Conservation (phyloP, 1,139 yeast species). For the Magnusiomyces suaveolens region DNA sequence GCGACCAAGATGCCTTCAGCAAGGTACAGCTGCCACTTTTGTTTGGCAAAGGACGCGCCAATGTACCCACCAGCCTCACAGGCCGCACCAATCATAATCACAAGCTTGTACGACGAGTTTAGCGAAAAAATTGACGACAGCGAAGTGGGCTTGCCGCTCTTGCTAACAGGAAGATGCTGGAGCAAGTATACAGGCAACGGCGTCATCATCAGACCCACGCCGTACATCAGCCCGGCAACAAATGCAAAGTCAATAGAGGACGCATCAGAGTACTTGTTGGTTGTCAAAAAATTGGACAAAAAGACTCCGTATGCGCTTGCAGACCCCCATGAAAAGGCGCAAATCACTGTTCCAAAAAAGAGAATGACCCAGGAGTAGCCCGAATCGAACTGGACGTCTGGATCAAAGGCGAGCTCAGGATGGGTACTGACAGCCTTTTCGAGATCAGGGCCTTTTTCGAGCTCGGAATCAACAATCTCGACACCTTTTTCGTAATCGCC, state of each 20-base stretch:
- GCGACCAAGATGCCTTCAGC: constrained; percentile 65
- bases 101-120: constrained; percentile 32
- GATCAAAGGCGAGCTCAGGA: too few relatives aligned
- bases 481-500: too few relatives aligned
- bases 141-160: neutral
- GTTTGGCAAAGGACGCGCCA: constrained; percentile 54
- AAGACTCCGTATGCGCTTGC: constrained; percentile 64
- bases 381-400: constrained; percentile 45
- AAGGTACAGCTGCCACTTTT: constrained; percentile 51
- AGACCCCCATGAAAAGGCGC: constrained; percentile 64
- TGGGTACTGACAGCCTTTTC: too few relatives aligned
- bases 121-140: neutral
- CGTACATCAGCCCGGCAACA: constrained; percentile 57
- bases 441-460: too few relatives aligned
- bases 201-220: constrained; percentile 48
- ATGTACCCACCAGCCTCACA: constrained; percentile 50
- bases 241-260: constrained; percentile 52
- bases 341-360: constrained; percentile 43
- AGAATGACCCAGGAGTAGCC: constrained; percentile 68
- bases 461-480: too few relatives aligned
- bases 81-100: constrained; percentile 41
- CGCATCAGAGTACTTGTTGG: constrained; percentile 47
- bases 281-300: constrained; percentile 45
- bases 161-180: constrained; percentile 23
- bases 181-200: constrained; percentile 41